A percentile compares a stretch with the other conserved stretches of the same genome.
Evolutionary conservation across 2,329 filamentous ascomycete species (phyloP).

Genomic region (Trichophyton benhamiae): DNA sequence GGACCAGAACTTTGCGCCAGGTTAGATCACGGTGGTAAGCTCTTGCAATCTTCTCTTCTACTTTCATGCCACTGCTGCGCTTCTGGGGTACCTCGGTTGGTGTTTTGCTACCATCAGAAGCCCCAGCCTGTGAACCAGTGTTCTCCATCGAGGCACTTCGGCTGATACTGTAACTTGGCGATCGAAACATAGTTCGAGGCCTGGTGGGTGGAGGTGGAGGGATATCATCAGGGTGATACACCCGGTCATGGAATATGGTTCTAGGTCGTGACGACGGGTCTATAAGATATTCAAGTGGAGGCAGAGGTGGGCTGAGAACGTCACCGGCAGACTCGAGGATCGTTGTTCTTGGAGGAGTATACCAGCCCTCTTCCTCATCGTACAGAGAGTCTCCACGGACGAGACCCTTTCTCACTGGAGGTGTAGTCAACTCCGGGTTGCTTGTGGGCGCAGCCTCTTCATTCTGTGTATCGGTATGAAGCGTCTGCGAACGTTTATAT

Average conservation of each 20-base stretch:
- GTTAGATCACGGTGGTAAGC: conserved; percentile 85
- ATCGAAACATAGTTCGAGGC: conserved; percentile 29
- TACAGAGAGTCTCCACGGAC: conserved; percentile 41
- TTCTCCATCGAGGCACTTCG: conserved; percentile 6
- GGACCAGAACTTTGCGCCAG: conserved; percentile 94
- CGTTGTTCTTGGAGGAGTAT: conserved; percentile 75
- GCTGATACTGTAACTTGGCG: conserved; percentile 10
- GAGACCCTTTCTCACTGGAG: conserved; percentile 19
- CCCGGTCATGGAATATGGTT: conserved; percentile 91
- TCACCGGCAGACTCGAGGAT: conserved; percentile 94
- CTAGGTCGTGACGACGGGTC: conserved; percentile 70
- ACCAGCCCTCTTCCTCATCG: conserved; percentile 37
- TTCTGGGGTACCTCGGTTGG: conserved; percentile 6
- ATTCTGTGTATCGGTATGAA: conserved; percentile 29
- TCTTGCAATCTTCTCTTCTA: conserved; percentile 94
- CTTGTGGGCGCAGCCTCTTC: background rate
- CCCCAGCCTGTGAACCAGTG: conserved; percentile 1
- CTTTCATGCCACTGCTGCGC: conserved; percentile 51
- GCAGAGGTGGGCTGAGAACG: conserved; percentile 77
- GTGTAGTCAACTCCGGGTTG: background rate
- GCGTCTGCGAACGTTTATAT: conserved; percentile 65
- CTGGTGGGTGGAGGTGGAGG: conserved; percentile 55
- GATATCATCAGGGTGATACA: conserved; percentile 90
- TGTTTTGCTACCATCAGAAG: background rate
- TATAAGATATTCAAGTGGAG: conserved; percentile 66